Percentiles rank a stretch among this genome's conserved stretches.
phyloP scores from a whole-genome alignment of 352 stramenopile genomes.

The Pythium phragmitis region DNA sequence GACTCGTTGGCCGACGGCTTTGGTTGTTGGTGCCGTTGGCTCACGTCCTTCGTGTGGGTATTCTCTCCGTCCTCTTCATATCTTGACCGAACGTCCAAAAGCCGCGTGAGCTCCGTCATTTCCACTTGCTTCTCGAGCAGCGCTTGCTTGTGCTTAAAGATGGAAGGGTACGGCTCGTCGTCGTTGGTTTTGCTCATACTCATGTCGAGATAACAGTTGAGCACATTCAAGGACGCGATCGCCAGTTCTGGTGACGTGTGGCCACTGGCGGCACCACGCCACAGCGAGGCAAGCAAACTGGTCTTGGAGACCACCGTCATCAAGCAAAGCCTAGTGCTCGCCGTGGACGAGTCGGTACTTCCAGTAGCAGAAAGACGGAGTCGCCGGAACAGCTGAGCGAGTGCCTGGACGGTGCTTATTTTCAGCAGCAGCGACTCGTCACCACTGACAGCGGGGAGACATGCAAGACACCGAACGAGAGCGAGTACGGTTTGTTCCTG shows the following conservation, averaged over 20 bases:
- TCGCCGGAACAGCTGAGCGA: constrained; percentile 57
- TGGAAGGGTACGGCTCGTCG: constrained; percentile 23
- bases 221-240: constrained; percentile 58
- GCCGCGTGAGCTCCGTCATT: constrained; percentile 31
- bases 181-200: constrained; percentile 29
- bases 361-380: constrained; percentile 26
- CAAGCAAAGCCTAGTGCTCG: constrained; percentile 31
- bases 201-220: constrained; percentile 64
- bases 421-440: constrained; percentile 27
- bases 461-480: constrained; percentile 10
- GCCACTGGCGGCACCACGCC: constrained; percentile 33
- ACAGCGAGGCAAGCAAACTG: constrained; percentile 42
- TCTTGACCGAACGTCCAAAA: constrained; percentile 21
- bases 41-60: neutral
- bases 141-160: constrained; percentile 33
- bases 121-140: constrained; percentile 41
- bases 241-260: constrained; percentile 28
- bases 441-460: neutral
- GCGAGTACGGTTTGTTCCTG: constrained; percentile 38
- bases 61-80: constrained; percentile 11
- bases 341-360: constrained; percentile 11
- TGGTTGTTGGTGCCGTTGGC: neutral
- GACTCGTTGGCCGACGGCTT: neutral
- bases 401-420: constrained; percentile 42
- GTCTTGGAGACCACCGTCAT: constrained; percentile 39